These are phyloP conservation scores for Daldinia eschscholtzii DNA, from an alignment of 2,329 filamentous ascomycete genomes.

Conservation along the genomic window DNA sequence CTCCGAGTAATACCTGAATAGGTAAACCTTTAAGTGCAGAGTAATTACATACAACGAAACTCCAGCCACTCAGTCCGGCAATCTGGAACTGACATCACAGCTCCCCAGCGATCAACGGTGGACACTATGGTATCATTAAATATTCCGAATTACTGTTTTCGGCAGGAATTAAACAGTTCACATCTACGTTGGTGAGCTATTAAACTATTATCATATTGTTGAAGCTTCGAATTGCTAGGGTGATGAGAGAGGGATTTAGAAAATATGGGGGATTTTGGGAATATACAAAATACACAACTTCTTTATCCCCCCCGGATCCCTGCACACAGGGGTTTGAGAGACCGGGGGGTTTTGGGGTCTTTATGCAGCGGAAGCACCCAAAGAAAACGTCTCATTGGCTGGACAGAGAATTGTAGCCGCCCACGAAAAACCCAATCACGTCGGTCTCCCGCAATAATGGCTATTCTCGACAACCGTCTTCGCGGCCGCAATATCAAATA, in stretches of 20 bases:
- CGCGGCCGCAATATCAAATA: constrained; percentile 40
- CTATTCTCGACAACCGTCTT: constrained; percentile 44
- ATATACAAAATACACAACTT: constrained; percentile 6
- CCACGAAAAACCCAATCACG: constrained; percentile 49
- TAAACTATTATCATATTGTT: neutral
- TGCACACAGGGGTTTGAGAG: constrained; percentile 35
- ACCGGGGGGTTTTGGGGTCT: constrained; percentile 31
- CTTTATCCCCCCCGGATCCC: constrained; percentile 37
- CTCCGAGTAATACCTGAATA: constrained; percentile 22
- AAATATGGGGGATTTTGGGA: neutral
- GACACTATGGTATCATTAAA: constrained; percentile 7
- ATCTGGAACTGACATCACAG: constrained; percentile 7
- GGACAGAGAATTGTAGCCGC: constrained; percentile 49
- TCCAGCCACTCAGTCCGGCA: constrained; percentile 2
- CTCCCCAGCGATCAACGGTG: constrained; percentile 6
- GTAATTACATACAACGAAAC: constrained; percentile 2
- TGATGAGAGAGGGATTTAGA: neutral
- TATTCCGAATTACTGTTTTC: constrained; percentile 1
- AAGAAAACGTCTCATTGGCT: constrained; percentile 46
- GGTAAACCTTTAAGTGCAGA: constrained; percentile 9
- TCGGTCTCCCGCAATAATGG: constrained; percentile 37
- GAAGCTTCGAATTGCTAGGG: constrained; percentile 10
- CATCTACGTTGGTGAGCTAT: neutral
- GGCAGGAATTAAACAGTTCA: constrained; percentile 11
- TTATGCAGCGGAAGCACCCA: constrained; percentile 39